Percentiles rank a stretch among this genome's conserved stretches.
These are phyloP conservation scores for Zelopaecilomyces penicillatus DNA, from an alignment of 2,329 filamentous ascomycete species.

Conservation along the genomic window DNA sequence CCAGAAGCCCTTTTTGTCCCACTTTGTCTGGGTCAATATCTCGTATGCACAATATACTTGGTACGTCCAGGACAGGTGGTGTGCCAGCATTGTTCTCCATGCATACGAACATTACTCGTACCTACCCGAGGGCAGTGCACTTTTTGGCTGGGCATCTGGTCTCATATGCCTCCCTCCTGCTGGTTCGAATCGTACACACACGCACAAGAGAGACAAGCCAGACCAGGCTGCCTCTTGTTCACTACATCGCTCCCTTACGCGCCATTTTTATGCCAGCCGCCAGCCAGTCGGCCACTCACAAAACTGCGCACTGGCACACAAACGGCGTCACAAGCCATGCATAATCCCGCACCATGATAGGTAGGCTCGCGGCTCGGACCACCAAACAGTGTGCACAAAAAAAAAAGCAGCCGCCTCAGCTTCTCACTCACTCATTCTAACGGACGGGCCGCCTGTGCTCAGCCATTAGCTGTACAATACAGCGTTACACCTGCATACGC, in stretches of 20 bases:
- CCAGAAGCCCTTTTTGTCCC: too few relatives aligned
- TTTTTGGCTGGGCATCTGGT: too few relatives aligned
- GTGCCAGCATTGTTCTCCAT: too few relatives aligned
- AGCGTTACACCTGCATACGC: conserved; percentile 9
- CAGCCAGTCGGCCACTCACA: conserved; percentile 10
- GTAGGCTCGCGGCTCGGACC: conserved; percentile 17
- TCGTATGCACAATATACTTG: too few relatives aligned
- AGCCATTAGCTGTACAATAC: conserved; percentile 6
- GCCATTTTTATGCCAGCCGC: conserved; percentile 11
- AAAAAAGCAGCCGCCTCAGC: conserved; percentile 8
- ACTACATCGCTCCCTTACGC: conserved; percentile 5
- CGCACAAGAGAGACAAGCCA: too few relatives aligned
- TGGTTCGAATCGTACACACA: too few relatives aligned
- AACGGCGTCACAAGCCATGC: conserved; percentile 27
- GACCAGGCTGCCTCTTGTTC: conserved; percentile 5
- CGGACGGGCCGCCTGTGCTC: conserved; percentile 9
- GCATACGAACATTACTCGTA: too few relatives aligned
- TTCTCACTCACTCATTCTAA: conserved; percentile 6
- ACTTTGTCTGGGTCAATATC: too few relatives aligned
- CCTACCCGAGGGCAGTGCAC: too few relatives aligned
- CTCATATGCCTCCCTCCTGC: neutral
- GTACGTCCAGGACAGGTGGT: too few relatives aligned
- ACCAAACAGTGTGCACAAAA: conserved; percentile 15
- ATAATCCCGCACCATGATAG: conserved; percentile 26
- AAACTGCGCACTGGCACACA: conserved; percentile 20